phyloP scores from a whole-genome alignment of 257 asterid genomes.

The Salvia hispanica region DNA sequence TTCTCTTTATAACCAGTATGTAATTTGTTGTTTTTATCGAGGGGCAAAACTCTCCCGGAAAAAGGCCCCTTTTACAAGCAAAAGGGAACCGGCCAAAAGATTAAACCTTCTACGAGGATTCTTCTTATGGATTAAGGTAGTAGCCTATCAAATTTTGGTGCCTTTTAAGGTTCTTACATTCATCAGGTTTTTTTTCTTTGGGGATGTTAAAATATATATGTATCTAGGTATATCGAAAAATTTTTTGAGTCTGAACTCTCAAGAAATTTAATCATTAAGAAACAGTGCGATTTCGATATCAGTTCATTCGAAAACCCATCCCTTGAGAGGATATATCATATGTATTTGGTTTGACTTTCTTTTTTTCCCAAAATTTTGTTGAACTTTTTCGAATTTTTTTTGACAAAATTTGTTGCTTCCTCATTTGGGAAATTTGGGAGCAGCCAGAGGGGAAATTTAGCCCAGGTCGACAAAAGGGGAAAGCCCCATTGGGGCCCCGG shows the following conservation, averaged over 20 bases:
- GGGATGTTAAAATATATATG: background rate
- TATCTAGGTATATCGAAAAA: too few species aligned
- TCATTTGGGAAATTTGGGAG: slow-evolving; percentile 13
- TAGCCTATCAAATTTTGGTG: background rate
- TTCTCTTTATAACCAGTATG: background rate
- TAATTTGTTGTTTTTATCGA: background rate
- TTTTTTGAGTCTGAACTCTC: too few species aligned
- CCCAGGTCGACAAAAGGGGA: slow-evolving; percentile 42
- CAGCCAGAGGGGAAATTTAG: slow-evolving; percentile 11
- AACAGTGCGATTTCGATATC: background rate
- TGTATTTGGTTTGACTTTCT: too few species aligned
- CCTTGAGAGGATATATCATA: background rate
- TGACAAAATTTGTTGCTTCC: background rate
- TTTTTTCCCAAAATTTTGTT: background rate
- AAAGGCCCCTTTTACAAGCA: slow-evolving; percentile 4
- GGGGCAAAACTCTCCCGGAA: slow-evolving; percentile 39
- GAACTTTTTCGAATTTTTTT: too few species aligned
- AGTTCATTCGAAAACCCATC: background rate
- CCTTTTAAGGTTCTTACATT: background rate
- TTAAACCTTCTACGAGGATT: slow-evolving; percentile 52
- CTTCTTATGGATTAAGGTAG: slow-evolving; percentile 54
- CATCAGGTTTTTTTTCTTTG: background rate
- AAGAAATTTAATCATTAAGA: background rate
- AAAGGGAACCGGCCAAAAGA: slow-evolving; percentile 29
- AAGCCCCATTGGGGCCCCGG: slow-evolving; percentile 27